Conservation (phyloP, 768 basidiomycete genomes). For the Boletales sp. region DNA sequence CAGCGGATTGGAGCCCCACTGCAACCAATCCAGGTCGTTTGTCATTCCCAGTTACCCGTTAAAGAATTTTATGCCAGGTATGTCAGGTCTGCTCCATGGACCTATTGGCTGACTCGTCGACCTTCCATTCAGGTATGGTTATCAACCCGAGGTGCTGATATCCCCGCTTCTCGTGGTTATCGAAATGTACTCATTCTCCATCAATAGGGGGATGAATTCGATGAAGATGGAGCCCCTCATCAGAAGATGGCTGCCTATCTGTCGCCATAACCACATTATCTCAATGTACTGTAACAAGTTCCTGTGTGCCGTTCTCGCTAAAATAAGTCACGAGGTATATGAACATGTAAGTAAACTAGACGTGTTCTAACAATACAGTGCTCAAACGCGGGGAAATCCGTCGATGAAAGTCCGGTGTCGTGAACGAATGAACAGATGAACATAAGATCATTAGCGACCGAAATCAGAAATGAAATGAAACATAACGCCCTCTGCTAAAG, state of each 20-base stretch:
- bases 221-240: constrained; percentile 83
- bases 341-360: constrained; percentile 30
- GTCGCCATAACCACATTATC: constrained; percentile 35
- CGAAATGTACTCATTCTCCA: constrained; percentile 22
- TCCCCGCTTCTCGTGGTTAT: constrained; percentile 20
- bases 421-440: constrained; percentile 16
- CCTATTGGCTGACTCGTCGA: constrained; percentile 10
- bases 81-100: constrained; percentile 11
- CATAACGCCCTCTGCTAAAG: constrained; percentile 12
- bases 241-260: constrained; percentile 72
- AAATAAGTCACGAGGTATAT: constrained; percentile 23
- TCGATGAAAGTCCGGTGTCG: constrained; percentile 33
- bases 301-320: constrained; percentile 18
- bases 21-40: constrained; percentile 43
- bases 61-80: constrained; percentile 77
- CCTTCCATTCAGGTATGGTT: constrained; percentile 51
- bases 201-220: constrained; percentile 64
- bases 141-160: constrained; percentile 53
- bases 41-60: constrained; percentile 68
- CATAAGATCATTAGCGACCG: constrained; percentile 33
- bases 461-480: not conserved
- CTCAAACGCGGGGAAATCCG: constrained; percentile 27
- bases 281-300: constrained; percentile 20
- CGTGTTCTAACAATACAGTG: constrained; percentile 41
- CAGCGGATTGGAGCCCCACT: constrained; percentile 11